Evolutionary conservation across 345 rosid genomes (phyloP), one percentile per base, ranked within the genome.

Genomic region (Iberis pinnata): DNA sequence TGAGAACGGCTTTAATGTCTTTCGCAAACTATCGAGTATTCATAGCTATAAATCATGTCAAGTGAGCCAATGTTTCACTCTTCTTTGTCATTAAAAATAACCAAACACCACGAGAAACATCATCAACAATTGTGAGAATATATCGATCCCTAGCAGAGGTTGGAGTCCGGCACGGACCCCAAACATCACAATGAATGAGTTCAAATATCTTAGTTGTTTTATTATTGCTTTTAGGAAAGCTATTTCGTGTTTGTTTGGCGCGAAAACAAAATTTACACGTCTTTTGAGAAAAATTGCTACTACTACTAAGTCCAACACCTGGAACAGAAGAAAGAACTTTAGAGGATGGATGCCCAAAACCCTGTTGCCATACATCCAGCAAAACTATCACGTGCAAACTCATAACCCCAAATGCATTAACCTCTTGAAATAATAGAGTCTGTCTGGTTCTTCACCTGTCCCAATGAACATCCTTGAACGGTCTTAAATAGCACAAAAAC

Each of bases 401-500:
- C 1, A 29, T 6, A 29, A 6, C 33, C 18, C 35, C 11, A n/a
- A 8, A 6, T 0, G 11, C 19, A 47, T 8, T 5, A 37, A 17
- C 22, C 4, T 17, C 24, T 2, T 14, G 0, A 26, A 49, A 29
- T 31, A 31, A 1, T 49, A 49, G 0, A 49, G 38, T 0, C 19
- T 19, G 8, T 14, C n/a, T 0, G 2, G 1, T 6, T 14, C 51
- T 2, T 25, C 51, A 25, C n/a, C 25, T 0, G 15, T n/a, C n/a
- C n/a, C n/a, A n/a, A n/a, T n/a, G n/a, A n/a, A n/a, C n/a, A n/a
- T n/a, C n/a, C n/a, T 2, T 11, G 15, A 27, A 49, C 7, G 40
- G 40, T 49, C 54, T 11, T 49, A 11, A 17, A 31, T 32, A 11
- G 7, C 54, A 18, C 39, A 49, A 31, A 49, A 49, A 2, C 54